phyloP scores from a whole-genome alignment of 257 asterid genomes.

The Capsicum rhomboideum region DNA sequence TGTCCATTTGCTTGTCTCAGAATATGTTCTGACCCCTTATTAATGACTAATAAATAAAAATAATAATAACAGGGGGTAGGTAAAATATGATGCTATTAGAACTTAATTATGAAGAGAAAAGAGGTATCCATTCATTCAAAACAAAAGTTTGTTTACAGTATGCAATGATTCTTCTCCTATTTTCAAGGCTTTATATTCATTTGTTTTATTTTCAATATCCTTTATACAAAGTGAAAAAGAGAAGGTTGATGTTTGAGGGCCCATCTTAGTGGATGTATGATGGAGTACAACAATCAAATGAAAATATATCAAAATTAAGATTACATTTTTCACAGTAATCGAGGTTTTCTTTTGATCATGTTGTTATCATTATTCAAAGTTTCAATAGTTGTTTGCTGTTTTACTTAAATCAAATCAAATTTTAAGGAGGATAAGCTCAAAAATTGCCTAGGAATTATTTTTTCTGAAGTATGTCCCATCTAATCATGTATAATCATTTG shows the following conservation, averaged over 20 bases:
- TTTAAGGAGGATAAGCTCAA: background rate
- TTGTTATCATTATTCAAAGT: slow-evolving; percentile 25
- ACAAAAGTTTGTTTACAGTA: slow-evolving; percentile 12
- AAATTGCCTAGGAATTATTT: background rate
- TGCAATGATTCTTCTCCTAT: slow-evolving; percentile 14
- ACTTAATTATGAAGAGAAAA: background rate
- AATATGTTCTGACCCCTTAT: background rate
- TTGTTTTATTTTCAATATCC: background rate
- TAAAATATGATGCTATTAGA: background rate
- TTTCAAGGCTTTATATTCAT: slow-evolving; percentile 24
- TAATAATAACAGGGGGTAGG: background rate
- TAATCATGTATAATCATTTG: background rate
- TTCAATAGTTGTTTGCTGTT: slow-evolving; percentile 11
- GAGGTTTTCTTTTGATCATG: slow-evolving; percentile 15
- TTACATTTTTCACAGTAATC: slow-evolving; percentile 9
- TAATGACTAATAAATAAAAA: background rate
- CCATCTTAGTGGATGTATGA: slow-evolving; percentile 23
- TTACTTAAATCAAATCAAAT: background rate
- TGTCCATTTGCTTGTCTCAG: background rate
- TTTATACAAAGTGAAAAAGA: slow-evolving; percentile 13
- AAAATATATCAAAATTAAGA: slow-evolving; percentile 2
- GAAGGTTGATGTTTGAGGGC: slow-evolving; percentile 1
- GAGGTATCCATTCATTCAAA: background rate
- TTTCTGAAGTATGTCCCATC: background rate
- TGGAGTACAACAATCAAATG: slow-evolving; percentile 17